Conservation (phyloP, 352 stramenopile species). For the Phytophthora lateralis region DNA sequence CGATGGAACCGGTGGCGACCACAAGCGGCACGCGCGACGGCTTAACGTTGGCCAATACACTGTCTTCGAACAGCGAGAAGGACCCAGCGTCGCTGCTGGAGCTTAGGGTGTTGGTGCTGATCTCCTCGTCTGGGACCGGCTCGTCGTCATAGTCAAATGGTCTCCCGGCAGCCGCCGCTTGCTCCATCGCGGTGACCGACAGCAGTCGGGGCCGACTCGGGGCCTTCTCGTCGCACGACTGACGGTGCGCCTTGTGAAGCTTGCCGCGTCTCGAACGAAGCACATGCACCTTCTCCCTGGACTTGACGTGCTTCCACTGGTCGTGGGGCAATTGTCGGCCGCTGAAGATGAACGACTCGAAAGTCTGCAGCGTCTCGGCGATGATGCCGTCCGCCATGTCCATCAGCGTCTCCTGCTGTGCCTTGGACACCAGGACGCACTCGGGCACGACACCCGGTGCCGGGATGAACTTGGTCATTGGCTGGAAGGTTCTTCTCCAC, state of each 20-base stretch:
- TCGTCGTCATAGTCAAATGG: conserved; percentile 27
- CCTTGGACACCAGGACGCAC: conserved; percentile 8
- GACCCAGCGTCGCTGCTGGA: conserved; percentile 37
- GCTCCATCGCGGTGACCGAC: conserved; percentile 35
- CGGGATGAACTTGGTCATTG: conserved; percentile 19
- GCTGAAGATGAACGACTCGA: conserved; percentile 44
- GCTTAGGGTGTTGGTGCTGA: conserved; percentile 31
- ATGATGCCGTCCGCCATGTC: conserved; percentile 50
- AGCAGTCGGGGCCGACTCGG: conserved; percentile 36
- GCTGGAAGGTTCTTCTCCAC: background rate
- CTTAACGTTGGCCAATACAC: conserved; percentile 26
- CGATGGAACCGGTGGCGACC: conserved; percentile 34
- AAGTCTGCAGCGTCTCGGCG: conserved; percentile 47
- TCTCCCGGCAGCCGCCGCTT: conserved; percentile 18
- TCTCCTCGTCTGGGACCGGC: conserved; percentile 12
- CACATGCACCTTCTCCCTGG: conserved; percentile 45
- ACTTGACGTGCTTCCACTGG: conserved; percentile 50
- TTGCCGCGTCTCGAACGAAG: conserved; percentile 41
- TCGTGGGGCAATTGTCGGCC: conserved; percentile 31
- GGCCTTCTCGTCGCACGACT: conserved; percentile 14
- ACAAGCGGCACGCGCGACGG: conserved; percentile 32
- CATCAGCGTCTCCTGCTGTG: conserved; percentile 40
- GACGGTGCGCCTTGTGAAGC: background rate
- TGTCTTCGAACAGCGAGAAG: conserved; percentile 36
- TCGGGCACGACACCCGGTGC: conserved; percentile 21